Base-by-base conservation (phyloP, 768 basidiomycete genomes). In the Rhodotorula paludigena region DNA sequence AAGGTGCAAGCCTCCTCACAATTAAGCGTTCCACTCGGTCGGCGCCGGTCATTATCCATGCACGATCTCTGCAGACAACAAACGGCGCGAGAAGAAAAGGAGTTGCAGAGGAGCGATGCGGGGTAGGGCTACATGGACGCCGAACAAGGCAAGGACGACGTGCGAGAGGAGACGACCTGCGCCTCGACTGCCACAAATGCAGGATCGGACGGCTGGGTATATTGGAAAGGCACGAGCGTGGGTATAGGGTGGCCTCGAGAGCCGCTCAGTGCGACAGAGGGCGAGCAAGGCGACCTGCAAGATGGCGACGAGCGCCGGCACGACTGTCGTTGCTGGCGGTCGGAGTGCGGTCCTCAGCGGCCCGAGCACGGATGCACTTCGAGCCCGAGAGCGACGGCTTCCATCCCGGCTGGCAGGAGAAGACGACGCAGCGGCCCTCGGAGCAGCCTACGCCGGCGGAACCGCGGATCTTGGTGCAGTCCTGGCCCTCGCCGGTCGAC, bases 381-480 rank as follows among this genome's bases (percentile, higher is more conserved):
- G 47, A 39, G n/a, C 66, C 66, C 6, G 55, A 49, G 33, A 68
- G 49, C 2, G 67, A 54, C 3, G 63, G 60, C 21, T 57, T 57
- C 71, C 71, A 74, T 1, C 72, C 73, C 0, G 58, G 47, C 20
- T 48, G 60, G 58, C 77, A 78, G 76, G 73, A 74, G 81, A 81
- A 76, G 44, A 83, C 79, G 36, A 79, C 47, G 66, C 82, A 83
- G 28, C 69, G 44, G 21, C 81, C 78, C 23, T 64, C 64, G 1
- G 68, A 68, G 74, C 82, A 82, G 20, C 64, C 72, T 20, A 74
- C 73, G 38, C 73, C 75, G 5, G 39, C 33, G 9, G 83, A 85
- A 54, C 85, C 84, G 52, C 78, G 68, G 72, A 90, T 89, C 52
- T 82, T 78, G 25, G 85, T 85, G 78, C 89, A 91, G 77, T 91